Base-by-base conservation (phyloP, 805 yeast genomes). In the Metschnikowia arizonensis region DNA sequence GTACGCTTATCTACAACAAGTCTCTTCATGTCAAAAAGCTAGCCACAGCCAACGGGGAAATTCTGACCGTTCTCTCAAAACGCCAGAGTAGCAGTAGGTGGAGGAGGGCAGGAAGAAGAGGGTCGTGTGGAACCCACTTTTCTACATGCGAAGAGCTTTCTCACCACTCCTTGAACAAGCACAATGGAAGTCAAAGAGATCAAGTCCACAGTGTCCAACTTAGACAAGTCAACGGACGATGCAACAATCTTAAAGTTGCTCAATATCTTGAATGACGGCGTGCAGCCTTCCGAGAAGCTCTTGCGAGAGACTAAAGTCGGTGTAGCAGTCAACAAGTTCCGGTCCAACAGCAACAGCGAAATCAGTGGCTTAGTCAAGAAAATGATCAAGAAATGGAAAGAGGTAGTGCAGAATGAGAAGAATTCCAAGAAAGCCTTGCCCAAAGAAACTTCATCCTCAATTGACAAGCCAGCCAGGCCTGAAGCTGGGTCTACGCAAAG, bases 281-380 rank as follows among this genome's bases (percentile, higher is more conserved):
- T 88, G 42, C 72, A 73, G 54, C 97, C 98, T 8, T 82, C 95
- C 1, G 98, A 91, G 60, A 79, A 82, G 61, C 72, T 91, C 29
- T 73, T 91, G 42, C 78, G 97, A 58, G 95, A 91, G 59, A 93
- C 99, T 7, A 89, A 88, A 64, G 91, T 93, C n/a, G 99, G 99
- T 52, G 91, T 93, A 14, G 91, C 90, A 7, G 97, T 93, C 33
- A 93, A 93, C 69, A 89, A 88, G 65, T 80, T 85, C 58, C 80
- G 96, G 52, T 68, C 86, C 7, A 80, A 82, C 38, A 59, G 66
- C 25, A 87, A 85, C 63, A 50, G 76, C 18, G 95, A 89, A 54
- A 77, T 93, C 37, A 72, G 83, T 10, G 66, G 74, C 2, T 66
- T 85, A 33, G 98, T 91, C 30, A 87, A 86, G 63, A 81, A 79